phyloP scores from a whole-genome alignment of 768 basidiomycete genomes.

The Gyrodon lividus region DNA sequence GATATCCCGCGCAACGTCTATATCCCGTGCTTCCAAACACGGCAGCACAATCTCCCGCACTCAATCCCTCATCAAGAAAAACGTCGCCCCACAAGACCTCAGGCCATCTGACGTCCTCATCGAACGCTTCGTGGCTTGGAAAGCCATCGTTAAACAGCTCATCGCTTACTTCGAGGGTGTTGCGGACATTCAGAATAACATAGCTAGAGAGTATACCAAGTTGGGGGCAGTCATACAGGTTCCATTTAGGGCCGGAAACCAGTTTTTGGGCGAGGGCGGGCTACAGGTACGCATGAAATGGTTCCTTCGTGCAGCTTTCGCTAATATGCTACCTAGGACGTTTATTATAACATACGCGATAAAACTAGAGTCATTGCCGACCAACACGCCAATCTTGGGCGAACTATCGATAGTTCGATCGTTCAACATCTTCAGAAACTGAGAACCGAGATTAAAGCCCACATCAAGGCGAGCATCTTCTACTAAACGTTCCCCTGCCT shows the following conservation, averaged over 20 bases:
- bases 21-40: conserved; percentile 61
- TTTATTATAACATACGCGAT: conserved; percentile 91
- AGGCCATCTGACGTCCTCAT: conserved; percentile 95
- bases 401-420: conserved; percentile 95
- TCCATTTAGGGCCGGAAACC: conserved; percentile 92
- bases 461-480: conserved; percentile 68
- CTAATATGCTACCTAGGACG: conserved; percentile 52
- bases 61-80: conserved; percentile 92
- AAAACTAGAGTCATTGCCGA: conserved; percentile 92
- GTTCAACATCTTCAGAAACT: conserved; percentile 97
- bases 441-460: conserved; percentile 93
- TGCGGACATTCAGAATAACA: conserved; percentile 89
- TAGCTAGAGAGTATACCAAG: conserved; percentile 89
- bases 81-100: conserved; percentile 85
- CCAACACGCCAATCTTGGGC: conserved; percentile 93
- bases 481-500: neutral
- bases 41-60: conserved; percentile 75
- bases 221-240: conserved; percentile 96
- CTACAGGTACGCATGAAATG: conserved; percentile 57
- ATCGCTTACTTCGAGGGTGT: conserved; percentile 77
- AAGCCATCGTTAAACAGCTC: conserved; percentile 94
- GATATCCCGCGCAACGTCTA: conserved; percentile 68
- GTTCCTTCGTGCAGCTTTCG: neutral
- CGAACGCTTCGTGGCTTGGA: conserved; percentile 93
- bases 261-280: conserved; percentile 97